A percentile compares a stretch with the other conserved stretches of the same genome.
Conservation (phyloP, 1,284 basidiomycete genomes). For the Somion occarium region DNA sequence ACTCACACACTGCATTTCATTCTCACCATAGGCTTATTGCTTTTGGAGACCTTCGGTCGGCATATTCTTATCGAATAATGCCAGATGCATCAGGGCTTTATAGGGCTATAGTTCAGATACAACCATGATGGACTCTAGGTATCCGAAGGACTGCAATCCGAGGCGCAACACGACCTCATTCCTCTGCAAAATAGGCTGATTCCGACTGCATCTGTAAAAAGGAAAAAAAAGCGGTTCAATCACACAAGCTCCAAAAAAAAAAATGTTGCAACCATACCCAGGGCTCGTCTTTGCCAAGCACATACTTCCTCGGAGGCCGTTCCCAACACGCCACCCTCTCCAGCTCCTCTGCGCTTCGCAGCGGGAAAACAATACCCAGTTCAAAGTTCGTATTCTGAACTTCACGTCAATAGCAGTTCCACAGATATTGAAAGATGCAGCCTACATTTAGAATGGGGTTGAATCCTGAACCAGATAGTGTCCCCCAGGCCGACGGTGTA, state of each 20-base stretch:
- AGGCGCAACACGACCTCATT: no score
- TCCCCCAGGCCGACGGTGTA: conserved; percentile 80
- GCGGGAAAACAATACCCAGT: conserved; percentile 63
- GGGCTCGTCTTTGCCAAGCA: conserved; percentile 46
- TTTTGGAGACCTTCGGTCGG: no score
- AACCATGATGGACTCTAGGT: no score
- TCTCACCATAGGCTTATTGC: no score
- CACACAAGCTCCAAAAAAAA: not conserved
- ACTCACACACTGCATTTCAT: no score
- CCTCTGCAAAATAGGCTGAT: not conserved
- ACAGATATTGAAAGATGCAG: conserved; percentile 10
- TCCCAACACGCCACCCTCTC: conserved; percentile 58
- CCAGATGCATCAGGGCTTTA: no score
- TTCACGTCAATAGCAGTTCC: no score
- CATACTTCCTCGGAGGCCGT: conserved; percentile 65
- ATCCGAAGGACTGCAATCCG: no score
- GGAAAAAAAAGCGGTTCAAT: not conserved
- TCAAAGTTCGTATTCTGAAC: conserved; percentile 70
- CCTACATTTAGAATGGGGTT: conserved; percentile 67
- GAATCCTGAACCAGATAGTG: conserved; percentile 62
- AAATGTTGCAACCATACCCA: conserved; percentile 47
- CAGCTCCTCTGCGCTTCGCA: conserved; percentile 46
- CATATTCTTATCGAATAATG: no score
- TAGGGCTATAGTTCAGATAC: no score
- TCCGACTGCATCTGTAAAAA: not conserved